Evolutionary conservation across 2,329 filamentous ascomycete genomes (phyloP), one percentile per base, ranked within the genome.

Genomic region (Metarhizium guizhouense): DNA sequence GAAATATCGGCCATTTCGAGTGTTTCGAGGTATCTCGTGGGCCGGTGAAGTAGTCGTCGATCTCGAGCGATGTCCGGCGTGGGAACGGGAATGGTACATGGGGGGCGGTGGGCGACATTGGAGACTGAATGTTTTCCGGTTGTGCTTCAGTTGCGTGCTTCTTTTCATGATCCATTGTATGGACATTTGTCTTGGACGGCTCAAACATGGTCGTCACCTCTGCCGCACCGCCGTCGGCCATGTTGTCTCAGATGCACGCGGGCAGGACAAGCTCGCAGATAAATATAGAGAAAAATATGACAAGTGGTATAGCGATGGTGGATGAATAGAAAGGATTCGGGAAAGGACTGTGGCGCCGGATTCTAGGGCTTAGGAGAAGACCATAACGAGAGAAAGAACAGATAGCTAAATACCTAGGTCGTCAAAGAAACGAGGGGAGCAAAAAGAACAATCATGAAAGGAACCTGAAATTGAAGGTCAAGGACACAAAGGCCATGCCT

Each of bases 1-100:
- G 72, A 67, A 90, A 87, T 59, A 84, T 80, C 18, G 88, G 88
- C 78, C 86, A 85, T 76, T 88, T 90, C 20, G 86, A 90, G 69
- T 91, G 87, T 64, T 82, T 82, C 56, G 83, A 77, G 60, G 89
- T 80, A 67, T 90, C 83, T 58, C 85, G 80, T 52, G 88, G 88
- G 13, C 82, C 83, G 51, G 67, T 79, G 64, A 85, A 86, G 67
- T 85, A 85, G 59, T 84, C 81, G 57, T 83, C 81, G 51, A 85
- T 60, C 38, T 82, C 77, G 58, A 77, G 67, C 14, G 70, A 70
- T 16, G 65, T 67, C 34, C 67, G 69, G 45, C 66, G 66, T 42
- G 64, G 66, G 25, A 52, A 54, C 6, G 40, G 40, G 20, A 54
- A 54, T 25, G 47, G 20, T 6, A 32, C 8, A 29, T 14, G 18